Conservation (phyloP, 164 flowering plant genomes). For the Liquidambar formosana region DNA sequence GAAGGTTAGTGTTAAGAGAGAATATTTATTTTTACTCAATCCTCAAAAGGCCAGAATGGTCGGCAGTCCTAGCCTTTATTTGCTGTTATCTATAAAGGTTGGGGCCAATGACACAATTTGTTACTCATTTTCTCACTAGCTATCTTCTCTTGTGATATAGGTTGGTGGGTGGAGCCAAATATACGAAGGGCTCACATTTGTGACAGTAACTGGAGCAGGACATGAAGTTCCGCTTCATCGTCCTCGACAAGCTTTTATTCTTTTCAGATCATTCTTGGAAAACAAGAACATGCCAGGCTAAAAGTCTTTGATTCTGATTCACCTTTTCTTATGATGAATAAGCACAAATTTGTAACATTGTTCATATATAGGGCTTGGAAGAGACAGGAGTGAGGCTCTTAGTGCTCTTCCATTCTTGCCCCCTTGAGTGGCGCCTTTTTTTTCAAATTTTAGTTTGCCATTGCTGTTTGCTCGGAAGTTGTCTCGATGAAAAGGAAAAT, state of each 20-base stretch:
- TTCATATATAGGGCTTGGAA: no score
- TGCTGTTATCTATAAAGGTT: no score
- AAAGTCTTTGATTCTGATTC: no score
- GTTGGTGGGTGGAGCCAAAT: slow-evolving; percentile 99
- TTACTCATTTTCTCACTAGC: background rate
- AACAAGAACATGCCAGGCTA: slow-evolving; percentile 78
- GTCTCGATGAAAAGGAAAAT: background rate
- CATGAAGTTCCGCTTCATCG: slow-evolving; percentile 97
- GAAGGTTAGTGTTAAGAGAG: slow-evolving; percentile 55
- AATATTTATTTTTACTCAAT: background rate
- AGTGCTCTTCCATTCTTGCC: no score
- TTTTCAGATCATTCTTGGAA: slow-evolving; percentile 80
- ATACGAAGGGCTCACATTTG: slow-evolving; percentile 85
- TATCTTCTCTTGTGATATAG: slow-evolving; percentile 33
- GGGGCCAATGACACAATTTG: background rate
- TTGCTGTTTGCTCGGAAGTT: no score
- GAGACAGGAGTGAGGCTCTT: no score
- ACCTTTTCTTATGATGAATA: no score
- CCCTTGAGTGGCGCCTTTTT: no score
- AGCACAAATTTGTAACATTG: no score
- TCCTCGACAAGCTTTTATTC: slow-evolving; percentile 85
- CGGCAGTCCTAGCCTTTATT: no score
- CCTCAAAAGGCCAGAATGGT: no score
- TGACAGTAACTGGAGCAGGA: slow-evolving; percentile 88
- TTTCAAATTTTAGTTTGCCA: no score